phyloP scores from a whole-genome alignment of 1,284 basidiomycete species.

The Gomphus sp. region DNA sequence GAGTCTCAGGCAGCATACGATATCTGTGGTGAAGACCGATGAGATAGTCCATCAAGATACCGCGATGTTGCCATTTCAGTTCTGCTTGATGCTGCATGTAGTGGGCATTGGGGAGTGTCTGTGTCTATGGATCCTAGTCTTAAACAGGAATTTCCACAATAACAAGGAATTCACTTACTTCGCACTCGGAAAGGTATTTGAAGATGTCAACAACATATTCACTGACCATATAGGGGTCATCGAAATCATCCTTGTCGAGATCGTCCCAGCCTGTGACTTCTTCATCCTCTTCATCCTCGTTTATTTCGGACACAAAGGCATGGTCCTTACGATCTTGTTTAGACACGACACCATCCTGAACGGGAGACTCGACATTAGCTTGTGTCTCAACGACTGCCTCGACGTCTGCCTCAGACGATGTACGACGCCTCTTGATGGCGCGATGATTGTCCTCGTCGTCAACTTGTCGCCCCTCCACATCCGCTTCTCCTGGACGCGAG shows the following conservation, averaged over 20 bases:
- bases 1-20: slow-evolving; percentile 56
- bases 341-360: slow-evolving; percentile 23
- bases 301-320: slow-evolving; percentile 31
- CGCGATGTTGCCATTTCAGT: slow-evolving; percentile 63
- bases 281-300: slow-evolving; percentile 23
- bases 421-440: slow-evolving; percentile 61
- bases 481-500: slow-evolving; percentile 17
- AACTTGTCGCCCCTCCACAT: slow-evolving; percentile 15
- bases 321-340: slow-evolving; percentile 22
- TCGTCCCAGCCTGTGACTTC: slow-evolving; percentile 56
- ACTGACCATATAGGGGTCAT: slow-evolving; percentile 94
- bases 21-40: slow-evolving; percentile 56
- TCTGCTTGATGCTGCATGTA: slow-evolving; percentile 92
- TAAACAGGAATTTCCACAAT: neutral
- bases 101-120: slow-evolving; percentile 77
- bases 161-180: slow-evolving; percentile 32
- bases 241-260: slow-evolving; percentile 87
- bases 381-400: slow-evolving; percentile 28
- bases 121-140: slow-evolving; percentile 37
- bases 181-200: slow-evolving; percentile 76
- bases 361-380: neutral
- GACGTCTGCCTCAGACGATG: slow-evolving; percentile 59
- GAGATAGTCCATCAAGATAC: slow-evolving; percentile 39
- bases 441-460: slow-evolving; percentile 26
- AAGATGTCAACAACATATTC: slow-evolving; percentile 96